phyloP scores from a whole-genome alignment of 2,329 filamentous ascomycete genomes.

The Alternaria postmessia region DNA sequence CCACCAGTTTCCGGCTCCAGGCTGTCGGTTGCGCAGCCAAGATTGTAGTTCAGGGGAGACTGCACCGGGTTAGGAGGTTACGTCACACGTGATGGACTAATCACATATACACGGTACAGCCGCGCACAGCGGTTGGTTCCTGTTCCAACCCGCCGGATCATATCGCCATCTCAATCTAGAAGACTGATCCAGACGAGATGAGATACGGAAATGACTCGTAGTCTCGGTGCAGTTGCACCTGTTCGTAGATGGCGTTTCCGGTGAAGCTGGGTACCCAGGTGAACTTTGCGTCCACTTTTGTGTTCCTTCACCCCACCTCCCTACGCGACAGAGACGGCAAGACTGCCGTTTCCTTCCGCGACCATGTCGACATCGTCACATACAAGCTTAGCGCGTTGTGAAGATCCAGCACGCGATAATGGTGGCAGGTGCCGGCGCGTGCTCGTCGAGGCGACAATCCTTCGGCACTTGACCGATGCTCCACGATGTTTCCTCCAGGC shows the following conservation, averaged over 20 bases:
- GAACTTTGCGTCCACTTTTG: not conserved
- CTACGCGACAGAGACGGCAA: not conserved
- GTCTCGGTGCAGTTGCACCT: conserved; percentile 3
- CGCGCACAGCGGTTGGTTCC: conserved; percentile 23
- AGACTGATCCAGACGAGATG: conserved; percentile 18
- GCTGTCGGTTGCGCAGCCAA: conserved; percentile 39
- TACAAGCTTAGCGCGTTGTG: not conserved
- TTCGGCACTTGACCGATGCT: conserved; percentile 3
- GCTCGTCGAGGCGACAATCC: conserved; percentile 3
- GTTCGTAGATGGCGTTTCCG: not conserved
- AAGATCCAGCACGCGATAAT: conserved; percentile 1
- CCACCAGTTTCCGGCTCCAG: conserved; percentile 40
- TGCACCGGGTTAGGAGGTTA: conserved; percentile 18
- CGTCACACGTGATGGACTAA: conserved; percentile 28
- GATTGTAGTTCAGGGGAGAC: conserved; percentile 14
- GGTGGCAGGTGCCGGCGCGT: not conserved
- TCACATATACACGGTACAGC: conserved; percentile 19
- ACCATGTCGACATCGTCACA: conserved; percentile 3
- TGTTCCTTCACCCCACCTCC: not conserved
- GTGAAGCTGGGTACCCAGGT: not conserved
- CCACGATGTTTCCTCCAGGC: not conserved
- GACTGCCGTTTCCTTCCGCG: conserved; percentile 2
- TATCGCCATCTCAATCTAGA: conserved; percentile 22
- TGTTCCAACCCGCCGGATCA: conserved; percentile 23
- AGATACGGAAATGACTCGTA: conserved; percentile 17